A percentile compares a stretch with the other conserved stretches of the same genome.
These are phyloP conservation scores for Sclerotinia subarctica DNA, from an alignment of 2,329 filamentous ascomycete genomes.

Conservation along the genomic window DNA sequence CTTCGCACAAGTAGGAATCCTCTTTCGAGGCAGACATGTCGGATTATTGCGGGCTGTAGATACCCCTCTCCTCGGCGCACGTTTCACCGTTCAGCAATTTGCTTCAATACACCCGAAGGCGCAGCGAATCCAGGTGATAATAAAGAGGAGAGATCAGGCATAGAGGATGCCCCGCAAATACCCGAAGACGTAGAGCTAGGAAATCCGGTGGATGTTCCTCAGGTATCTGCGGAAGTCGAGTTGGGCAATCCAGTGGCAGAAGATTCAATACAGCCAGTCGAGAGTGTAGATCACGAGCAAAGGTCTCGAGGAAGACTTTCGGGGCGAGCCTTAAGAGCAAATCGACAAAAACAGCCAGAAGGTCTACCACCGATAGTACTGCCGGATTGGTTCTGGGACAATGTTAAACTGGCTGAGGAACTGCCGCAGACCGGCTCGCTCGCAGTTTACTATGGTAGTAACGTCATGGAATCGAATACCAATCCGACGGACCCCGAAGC, in stretches of 20 bases:
- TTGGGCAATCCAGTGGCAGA: constrained; percentile 7
- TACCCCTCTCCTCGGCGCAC: constrained; percentile 32
- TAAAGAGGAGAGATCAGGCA: constrained; percentile 22
- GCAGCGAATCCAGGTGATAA: constrained; percentile 18
- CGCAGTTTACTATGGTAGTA: constrained; percentile 23
- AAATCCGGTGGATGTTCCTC: background rate
- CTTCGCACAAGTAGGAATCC: constrained; percentile 35
- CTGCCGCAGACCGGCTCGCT: constrained; percentile 26
- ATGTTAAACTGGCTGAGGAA: constrained; percentile 41
- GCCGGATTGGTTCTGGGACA: constrained; percentile 56
- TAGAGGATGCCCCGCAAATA: constrained; percentile 5
- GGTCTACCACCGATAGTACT: constrained; percentile 52
- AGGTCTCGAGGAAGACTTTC: constrained; percentile 26
- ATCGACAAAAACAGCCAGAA: constrained; percentile 31
- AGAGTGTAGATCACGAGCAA: constrained; percentile 14
- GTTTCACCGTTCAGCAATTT: constrained; percentile 35
- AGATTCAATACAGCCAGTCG: constrained; percentile 15
- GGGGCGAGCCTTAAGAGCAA: constrained; percentile 25
- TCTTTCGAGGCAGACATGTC: constrained; percentile 34
- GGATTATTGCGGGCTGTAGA: constrained; percentile 35
- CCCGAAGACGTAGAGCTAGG: background rate
- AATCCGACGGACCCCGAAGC: background rate
- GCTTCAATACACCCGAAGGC: constrained; percentile 32
- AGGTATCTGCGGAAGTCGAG: constrained; percentile 2
- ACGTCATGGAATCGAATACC: constrained; percentile 1